Evolutionary conservation across 345 rosid species (phyloP).

Genomic region (Citrus inodora): DNA sequence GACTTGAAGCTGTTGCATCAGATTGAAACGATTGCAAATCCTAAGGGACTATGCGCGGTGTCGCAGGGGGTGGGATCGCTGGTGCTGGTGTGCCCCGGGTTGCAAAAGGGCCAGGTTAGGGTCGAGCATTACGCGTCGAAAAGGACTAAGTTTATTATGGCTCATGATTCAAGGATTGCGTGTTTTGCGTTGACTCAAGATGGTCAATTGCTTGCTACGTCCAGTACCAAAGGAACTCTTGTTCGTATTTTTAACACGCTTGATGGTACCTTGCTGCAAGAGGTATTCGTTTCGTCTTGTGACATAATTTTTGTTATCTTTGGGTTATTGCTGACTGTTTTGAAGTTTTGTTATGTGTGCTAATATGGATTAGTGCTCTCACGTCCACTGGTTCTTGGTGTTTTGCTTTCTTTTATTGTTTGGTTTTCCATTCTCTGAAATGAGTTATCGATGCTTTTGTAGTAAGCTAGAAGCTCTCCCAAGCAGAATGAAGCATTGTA

Average conservation of each 20-base stretch:
- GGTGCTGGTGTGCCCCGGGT: slow-evolving; percentile 81
- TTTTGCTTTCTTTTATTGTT: no score
- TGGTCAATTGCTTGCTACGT: slow-evolving; percentile 80
- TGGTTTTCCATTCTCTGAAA: neutral
- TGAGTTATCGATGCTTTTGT: neutral
- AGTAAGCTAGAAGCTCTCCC: neutral
- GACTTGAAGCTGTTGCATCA: slow-evolving; percentile 84
- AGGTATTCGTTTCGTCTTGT: slow-evolving; percentile 37
- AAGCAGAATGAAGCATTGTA: neutral
- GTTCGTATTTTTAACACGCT: slow-evolving; percentile 70
- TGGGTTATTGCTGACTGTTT: neutral
- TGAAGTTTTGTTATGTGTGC: neutral
- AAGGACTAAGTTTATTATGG: slow-evolving; percentile 86
- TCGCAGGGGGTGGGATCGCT: slow-evolving; percentile 75
- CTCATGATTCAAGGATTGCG: slow-evolving; percentile 92
- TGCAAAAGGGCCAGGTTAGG: slow-evolving; percentile 90
- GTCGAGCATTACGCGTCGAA: slow-evolving; percentile 84
- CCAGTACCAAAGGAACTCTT: slow-evolving; percentile 88
- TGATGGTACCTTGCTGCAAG: slow-evolving; percentile 78
- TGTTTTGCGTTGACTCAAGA: slow-evolving; percentile 84
- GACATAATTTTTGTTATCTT: neutral
- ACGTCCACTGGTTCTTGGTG: no score
- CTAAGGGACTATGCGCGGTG: slow-evolving; percentile 87
- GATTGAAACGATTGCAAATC: slow-evolving; percentile 85
- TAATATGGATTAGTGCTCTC: neutral